A percentile compares a stretch with the other conserved stretches of the same genome.
phyloP scores from a whole-genome alignment of 176 grass and related monocot genomes.

The Eremochloa ophiuroides region DNA sequence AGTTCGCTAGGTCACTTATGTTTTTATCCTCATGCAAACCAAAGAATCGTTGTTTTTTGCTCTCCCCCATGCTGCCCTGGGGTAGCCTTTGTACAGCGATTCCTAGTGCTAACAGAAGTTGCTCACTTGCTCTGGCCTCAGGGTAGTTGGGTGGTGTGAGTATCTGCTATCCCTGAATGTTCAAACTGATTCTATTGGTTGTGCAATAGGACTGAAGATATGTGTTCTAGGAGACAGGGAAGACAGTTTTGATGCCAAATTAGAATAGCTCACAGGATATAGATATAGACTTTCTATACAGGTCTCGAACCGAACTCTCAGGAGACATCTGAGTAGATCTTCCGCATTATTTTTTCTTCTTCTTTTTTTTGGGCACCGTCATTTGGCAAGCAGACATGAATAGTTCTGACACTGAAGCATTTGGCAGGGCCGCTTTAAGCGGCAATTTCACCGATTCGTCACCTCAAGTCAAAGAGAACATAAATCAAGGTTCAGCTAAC shows the following conservation, averaged over 20 bases:
- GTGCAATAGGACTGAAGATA: neutral
- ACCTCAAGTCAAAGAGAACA: neutral
- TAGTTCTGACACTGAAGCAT: too few species aligned
- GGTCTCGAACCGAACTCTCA: neutral
- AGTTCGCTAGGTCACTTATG: neutral
- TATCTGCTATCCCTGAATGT: neutral
- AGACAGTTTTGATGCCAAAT: neutral
- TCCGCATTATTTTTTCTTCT: neutral
- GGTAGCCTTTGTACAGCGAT: slow-evolving; percentile 1
- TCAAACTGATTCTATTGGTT: neutral
- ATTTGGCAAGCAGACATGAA: too few species aligned
- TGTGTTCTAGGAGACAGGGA: neutral
- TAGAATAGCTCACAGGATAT: neutral
- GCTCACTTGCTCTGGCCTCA: neutral
- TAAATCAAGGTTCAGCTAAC: neutral
- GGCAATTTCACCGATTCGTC: neutral
- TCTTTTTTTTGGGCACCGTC: neutral
- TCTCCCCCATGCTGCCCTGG: neutral
- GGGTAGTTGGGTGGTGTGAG: neutral
- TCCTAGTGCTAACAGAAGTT: neutral
- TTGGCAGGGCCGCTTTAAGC: neutral
- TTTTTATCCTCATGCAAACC: neutral
- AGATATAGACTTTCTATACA: neutral
- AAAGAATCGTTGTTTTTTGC: neutral
- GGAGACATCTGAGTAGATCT: neutral